Evolutionary conservation across 495 filamentous ascomycete species (phyloP), one percentile per base, ranked within the genome.

Genomic region (Patellaria atrata): DNA sequence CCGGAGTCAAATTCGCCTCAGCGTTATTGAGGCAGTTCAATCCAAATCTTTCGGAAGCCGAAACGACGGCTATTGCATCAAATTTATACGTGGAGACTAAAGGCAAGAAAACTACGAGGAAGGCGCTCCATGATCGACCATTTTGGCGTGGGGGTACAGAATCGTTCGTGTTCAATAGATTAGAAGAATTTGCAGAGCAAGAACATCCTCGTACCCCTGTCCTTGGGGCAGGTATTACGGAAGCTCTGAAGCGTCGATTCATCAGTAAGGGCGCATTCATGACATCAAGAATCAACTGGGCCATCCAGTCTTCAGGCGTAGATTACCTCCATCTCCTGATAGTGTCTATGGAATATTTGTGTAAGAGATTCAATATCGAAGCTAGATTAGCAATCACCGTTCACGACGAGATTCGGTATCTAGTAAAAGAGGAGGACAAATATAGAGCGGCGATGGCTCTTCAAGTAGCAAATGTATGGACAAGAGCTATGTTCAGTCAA

Each of bases 111-210:
- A 76, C 71, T 5, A 73, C 71, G 0, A 66, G 78, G 22, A 82
- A 79, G 41, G 37, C 64, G 1, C 55, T 94, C 11, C 65, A 69
- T 45, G 77, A 83, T 14, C 67, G 69, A 9, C 61, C 77, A 1
- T 99, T 99, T 56, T 99, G 91, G 91, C 73, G 84, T 29, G 89
- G 91, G 12, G 89, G 89, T 22, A 94, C 89, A 0, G 89, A 99
- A 55, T 87, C 79, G 5, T 86, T 94, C 45, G 87, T 99, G 12
- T 99, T 99, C 70, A 99, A 99, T 58, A 81, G 77, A 46, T 68
- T 99, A 0, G 89, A 99, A 61, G 83, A 94, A 33, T 96, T 99
- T 50, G 89, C 89, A 7, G 82, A 94, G 51, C 85, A 94, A 55
- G 86, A 94, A 45, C 64, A 71, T 14, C 91, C 89, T 6, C 71